A percentile compares a stretch with the other conserved stretches of the same genome.
These are phyloP conservation scores for Moricandia moricandioides DNA, from an alignment of 345 rosid species.

Conservation along the genomic window DNA sequence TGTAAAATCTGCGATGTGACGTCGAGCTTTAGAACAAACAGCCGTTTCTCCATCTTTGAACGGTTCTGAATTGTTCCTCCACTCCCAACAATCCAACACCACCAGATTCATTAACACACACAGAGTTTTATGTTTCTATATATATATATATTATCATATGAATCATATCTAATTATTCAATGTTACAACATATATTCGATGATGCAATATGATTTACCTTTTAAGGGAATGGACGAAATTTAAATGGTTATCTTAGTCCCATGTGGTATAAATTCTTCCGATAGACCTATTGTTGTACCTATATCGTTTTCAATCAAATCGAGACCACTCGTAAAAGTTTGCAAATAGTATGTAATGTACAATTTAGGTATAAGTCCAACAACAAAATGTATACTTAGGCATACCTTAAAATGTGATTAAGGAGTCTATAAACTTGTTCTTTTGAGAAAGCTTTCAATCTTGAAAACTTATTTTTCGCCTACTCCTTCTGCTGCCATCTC, in stretches of 20 bases:
- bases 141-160: background rate
- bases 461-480: no score
- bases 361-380: no score
- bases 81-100: conserved; percentile 11
- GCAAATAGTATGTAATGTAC: background rate
- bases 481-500: background rate
- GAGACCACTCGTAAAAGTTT: background rate
- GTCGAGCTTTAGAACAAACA: conserved; percentile 30
- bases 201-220: conserved; percentile 8
- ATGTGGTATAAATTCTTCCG: background rate
- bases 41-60: conserved; percentile 19
- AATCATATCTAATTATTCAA: background rate
- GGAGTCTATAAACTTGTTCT: background rate
- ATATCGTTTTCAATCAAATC: background rate
- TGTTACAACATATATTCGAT: background rate
- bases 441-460: background rate
- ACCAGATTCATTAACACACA: background rate
- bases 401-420: background rate
- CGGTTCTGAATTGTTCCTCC: conserved; percentile 21
- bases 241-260: conserved; percentile 28
- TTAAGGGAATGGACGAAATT: conserved; percentile 26
- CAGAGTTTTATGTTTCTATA: background rate
- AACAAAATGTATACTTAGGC: background rate
- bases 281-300: no score
- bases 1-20: conserved; percentile 16